Evolutionary conservation across 2,329 filamentous ascomycete genomes (phyloP).

Genomic region (Nemania sp.): DNA sequence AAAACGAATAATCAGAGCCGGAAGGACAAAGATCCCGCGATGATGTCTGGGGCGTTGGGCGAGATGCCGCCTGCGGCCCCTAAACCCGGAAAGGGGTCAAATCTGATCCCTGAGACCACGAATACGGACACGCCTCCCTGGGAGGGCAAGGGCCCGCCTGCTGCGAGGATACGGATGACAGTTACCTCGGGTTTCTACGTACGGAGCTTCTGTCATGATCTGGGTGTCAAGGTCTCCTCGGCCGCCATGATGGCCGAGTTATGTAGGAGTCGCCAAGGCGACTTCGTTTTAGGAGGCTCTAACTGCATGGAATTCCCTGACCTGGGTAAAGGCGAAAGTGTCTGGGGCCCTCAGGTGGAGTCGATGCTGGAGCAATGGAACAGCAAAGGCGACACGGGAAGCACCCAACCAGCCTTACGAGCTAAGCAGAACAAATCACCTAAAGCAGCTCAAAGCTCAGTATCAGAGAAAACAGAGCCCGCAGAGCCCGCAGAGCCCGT

Average conservation of each 20-base stretch:
- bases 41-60: slow-evolving; percentile 63
- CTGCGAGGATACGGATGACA: slow-evolving; percentile 82
- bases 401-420: slow-evolving; percentile 20
- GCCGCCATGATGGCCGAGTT: slow-evolving; percentile 86
- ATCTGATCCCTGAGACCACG: slow-evolving; percentile 55
- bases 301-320: slow-evolving; percentile 82
- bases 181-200: slow-evolving; percentile 98
- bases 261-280: slow-evolving; percentile 76
- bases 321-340: slow-evolving; percentile 72
- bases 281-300: slow-evolving; percentile 70
- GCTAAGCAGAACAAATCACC: slow-evolving; percentile 22
- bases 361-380: slow-evolving; percentile 52
- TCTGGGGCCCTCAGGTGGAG: slow-evolving; percentile 79
- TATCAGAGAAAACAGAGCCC: background rate
- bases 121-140: slow-evolving; percentile 55
- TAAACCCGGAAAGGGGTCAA: slow-evolving; percentile 50
- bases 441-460: background rate
- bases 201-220: slow-evolving; percentile 87
- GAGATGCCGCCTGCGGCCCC: slow-evolving; percentile 51
- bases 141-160: slow-evolving; percentile 69
- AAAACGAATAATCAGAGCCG: slow-evolving; percentile 39
- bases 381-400: slow-evolving; percentile 16
- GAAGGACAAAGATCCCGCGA: slow-evolving; percentile 43
- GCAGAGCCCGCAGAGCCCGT: background rate
- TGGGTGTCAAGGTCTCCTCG: slow-evolving; percentile 80